Base-by-base conservation (phyloP, 139 green algal species). In the Spirogloea muscicola region DNA sequence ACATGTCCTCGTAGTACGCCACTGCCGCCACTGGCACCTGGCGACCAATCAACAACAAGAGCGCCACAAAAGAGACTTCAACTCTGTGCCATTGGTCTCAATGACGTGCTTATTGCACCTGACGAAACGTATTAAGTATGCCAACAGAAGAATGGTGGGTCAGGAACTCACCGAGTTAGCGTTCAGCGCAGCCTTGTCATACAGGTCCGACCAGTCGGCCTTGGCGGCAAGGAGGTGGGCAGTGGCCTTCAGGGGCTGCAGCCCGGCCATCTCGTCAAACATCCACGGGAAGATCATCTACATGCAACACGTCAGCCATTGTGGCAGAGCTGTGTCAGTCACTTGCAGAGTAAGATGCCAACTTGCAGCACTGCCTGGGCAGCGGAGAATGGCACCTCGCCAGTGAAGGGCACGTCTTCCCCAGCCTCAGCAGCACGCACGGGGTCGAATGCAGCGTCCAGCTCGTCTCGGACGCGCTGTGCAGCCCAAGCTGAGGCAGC, bases 201-300 rank as follows among this genome's bases (percentile, higher is more conserved):
- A 98, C 74, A 98, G 84, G 27, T 41, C 25, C 2, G 72, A 58
- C 93, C 93, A 98, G 74, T 93, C 85, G n/a, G 69, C 31, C 73
- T 89, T 87, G 18, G 59, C 46, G 6, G 87, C 87, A 27, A 97
- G 21, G n/a, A 93, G 3, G 5, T 96, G 41, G 2, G 88, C 91
- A 1, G 89, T 85, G 25, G 81, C 81, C 70, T 89, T 89, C 48
- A 93, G 80, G 2, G 87, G 89, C 39, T 79, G 75, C 68, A 98
- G 83, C 42, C 64, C 58, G 1, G 79, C 82, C 64, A 95, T 87
- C 38, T 96, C 90, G 39, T 96, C 89, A 87, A 94, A 91, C 89
- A 96, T 94, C 84, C 88, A 97, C 33, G 92, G 91, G 79, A 95
- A 98, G 34, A 97, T 88, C 88, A 95, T 95, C 84, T 98, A 40